Evolutionary conservation across 2,329 filamentous ascomycete species (phyloP).

Genomic region (Tetracladium maxilliforme): DNA sequence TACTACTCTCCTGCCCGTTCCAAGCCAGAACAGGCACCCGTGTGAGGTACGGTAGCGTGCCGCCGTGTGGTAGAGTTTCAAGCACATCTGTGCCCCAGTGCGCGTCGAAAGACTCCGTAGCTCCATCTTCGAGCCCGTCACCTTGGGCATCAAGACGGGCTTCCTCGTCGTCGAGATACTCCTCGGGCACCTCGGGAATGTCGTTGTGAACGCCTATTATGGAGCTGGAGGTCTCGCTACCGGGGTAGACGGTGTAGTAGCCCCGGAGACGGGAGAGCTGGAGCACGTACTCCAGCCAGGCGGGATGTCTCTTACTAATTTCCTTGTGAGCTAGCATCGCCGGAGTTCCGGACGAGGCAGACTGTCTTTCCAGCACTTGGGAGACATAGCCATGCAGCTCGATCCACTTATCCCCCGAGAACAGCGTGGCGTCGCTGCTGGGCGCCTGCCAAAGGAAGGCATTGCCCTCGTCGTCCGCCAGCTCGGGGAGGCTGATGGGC

Average conservation of each 20-base stretch:
- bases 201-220: too few species aligned
- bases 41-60: too few species aligned
- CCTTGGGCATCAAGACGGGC: too few species aligned
- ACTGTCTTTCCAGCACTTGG: slow-evolving; percentile 11
- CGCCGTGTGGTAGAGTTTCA: too few species aligned
- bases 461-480: slow-evolving; percentile 11
- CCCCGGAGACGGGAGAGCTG: slow-evolving; percentile 63
- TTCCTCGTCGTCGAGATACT: too few species aligned
- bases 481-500: slow-evolving; percentile 8
- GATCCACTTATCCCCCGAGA: slow-evolving; percentile 75
- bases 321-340: slow-evolving; percentile 33
- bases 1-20: too few species aligned
- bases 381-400: slow-evolving; percentile 73
- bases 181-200: too few species aligned
- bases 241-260: slow-evolving; percentile 71
- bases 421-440: slow-evolving; percentile 66
- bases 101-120: too few species aligned
- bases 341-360: slow-evolving; percentile 18
- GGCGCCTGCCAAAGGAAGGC: slow-evolving; percentile 78
- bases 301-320: slow-evolving; percentile 53
- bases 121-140: too few species aligned
- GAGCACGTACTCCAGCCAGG: slow-evolving; percentile 67
- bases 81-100: too few species aligned
- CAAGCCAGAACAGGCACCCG: too few species aligned
- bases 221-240: too few species aligned